phyloP scores from a whole-genome alignment of 2,329 filamentous ascomycete species.

The Ceratocystis harringtonii region DNA sequence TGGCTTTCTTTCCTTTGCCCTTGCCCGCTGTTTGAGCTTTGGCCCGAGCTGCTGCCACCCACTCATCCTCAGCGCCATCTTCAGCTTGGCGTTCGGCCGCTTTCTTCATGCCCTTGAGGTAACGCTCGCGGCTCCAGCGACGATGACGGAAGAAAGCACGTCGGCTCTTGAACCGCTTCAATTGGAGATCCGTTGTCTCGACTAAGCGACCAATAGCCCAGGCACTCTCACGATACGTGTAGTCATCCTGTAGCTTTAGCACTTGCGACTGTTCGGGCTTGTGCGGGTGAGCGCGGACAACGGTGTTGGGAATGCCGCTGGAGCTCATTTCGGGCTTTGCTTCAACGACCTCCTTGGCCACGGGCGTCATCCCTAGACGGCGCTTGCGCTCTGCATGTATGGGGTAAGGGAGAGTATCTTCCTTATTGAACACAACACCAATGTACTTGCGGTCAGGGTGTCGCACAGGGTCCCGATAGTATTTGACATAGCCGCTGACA shows the following conservation, averaged over 20 bases:
- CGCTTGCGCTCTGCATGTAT: constrained; percentile 58
- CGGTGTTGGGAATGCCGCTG: constrained; percentile 34
- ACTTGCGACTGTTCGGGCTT: constrained; percentile 31
- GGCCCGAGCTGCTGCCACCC: constrained; percentile 20
- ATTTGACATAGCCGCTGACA: constrained; percentile 80
- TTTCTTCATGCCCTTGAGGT: constrained; percentile 29
- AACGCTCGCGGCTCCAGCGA: constrained; percentile 30
- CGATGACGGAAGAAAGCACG: constrained; percentile 34
- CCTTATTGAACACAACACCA: constrained; percentile 74
- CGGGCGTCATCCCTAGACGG: constrained; percentile 55
- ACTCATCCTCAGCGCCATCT: constrained; percentile 20
- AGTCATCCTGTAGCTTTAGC: constrained; percentile 37
- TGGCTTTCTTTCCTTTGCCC: constrained; percentile 24
- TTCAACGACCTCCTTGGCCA: constrained; percentile 23
- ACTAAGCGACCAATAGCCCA: constrained; percentile 42
- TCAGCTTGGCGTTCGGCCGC: constrained; percentile 24
- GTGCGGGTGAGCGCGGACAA: constrained; percentile 29
- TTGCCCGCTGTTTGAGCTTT: constrained; percentile 23
- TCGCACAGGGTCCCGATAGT: constrained; percentile 73
- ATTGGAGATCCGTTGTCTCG: constrained; percentile 35
- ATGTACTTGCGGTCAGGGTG: constrained; percentile 90
- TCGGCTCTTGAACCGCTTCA: constrained; percentile 36
- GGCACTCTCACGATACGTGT: constrained; percentile 46
- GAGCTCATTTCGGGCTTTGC: constrained; percentile 30
- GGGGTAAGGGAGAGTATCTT: constrained; percentile 64